Evolutionary conservation across 805 yeast genomes (phyloP).

Genomic region (Wickerhamiella vanderwaltii): DNA sequence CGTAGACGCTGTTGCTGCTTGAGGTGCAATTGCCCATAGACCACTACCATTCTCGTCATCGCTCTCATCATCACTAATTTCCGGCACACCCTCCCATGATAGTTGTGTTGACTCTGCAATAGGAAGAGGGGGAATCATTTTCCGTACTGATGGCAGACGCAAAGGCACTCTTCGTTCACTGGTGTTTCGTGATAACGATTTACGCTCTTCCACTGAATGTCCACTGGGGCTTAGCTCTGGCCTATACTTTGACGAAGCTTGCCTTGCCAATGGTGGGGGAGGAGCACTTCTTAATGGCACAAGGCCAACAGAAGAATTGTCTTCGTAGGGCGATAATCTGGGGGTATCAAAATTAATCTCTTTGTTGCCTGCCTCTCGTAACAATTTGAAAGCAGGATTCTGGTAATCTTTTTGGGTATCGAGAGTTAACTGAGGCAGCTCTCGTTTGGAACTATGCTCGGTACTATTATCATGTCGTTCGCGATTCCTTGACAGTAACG

Average conservation of each 20-base stretch:
- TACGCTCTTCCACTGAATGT: slow-evolving; percentile 5
- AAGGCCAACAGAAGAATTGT: slow-evolving; percentile 26
- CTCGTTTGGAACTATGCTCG: no score
- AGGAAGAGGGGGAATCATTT: slow-evolving; percentile 1
- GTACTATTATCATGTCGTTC: background rate
- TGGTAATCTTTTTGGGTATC: slow-evolving; percentile 3
- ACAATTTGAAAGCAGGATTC: slow-evolving; percentile 5
- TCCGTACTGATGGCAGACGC: background rate
- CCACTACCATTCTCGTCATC: slow-evolving; percentile 29
- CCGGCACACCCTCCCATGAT: slow-evolving; percentile 62
- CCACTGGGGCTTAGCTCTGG: slow-evolving; percentile 22
- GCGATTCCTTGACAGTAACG: background rate
- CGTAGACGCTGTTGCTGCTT: background rate
- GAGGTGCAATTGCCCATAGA: slow-evolving; percentile 43
- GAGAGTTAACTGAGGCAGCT: slow-evolving; percentile 1
- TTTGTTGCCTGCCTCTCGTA: slow-evolving; percentile 3
- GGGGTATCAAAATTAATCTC: slow-evolving; percentile 77
- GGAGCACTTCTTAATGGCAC: slow-evolving; percentile 52
- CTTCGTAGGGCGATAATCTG: slow-evolving; percentile 57
- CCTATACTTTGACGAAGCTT: slow-evolving; percentile 20
- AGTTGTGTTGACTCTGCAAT: slow-evolving; percentile 7
- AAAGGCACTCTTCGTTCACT: slow-evolving; percentile 15
- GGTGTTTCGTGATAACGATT: slow-evolving; percentile 9
- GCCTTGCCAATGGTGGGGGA: slow-evolving; percentile 30
- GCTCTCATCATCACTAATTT: slow-evolving; percentile 24